These are phyloP conservation scores for Colletotrichum somersetense DNA, from an alignment of 2,329 filamentous ascomycete genomes.

Conservation along the genomic window DNA sequence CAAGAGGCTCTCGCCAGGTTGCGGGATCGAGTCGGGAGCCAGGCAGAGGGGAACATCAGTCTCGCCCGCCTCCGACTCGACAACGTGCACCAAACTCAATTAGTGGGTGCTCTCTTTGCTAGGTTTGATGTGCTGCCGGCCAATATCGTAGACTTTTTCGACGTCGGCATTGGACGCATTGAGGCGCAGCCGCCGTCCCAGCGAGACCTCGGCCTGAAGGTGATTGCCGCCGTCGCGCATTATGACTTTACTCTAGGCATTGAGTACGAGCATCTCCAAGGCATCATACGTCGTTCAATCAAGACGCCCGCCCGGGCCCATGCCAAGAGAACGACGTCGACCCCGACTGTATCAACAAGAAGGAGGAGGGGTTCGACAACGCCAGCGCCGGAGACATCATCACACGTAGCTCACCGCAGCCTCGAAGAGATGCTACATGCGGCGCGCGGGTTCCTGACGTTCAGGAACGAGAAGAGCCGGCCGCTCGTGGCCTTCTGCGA, in stretches of 20 bases:
- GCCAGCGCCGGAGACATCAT: background rate
- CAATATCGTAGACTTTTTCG: constrained; percentile 18
- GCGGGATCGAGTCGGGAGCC: background rate
- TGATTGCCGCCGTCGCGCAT: constrained; percentile 23
- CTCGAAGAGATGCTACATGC: constrained; percentile 27
- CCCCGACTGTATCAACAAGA: background rate
- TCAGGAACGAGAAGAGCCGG: background rate
- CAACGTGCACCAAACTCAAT: constrained; percentile 12
- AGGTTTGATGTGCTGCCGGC: constrained; percentile 2
- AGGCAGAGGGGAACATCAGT: constrained; percentile 10
- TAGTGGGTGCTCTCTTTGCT: background rate
- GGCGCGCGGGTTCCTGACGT: constrained; percentile 1
- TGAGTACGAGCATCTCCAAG: constrained; percentile 3
- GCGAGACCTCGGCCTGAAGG: constrained; percentile 16
- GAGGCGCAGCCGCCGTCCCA: constrained; percentile 1
- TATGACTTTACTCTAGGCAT: background rate
- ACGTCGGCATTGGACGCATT: constrained; percentile 14
- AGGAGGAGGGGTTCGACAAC: background rate
- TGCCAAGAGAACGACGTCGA: constrained; percentile 2
- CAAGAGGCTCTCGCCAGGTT: background rate
- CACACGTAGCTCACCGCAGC: constrained; percentile 20
- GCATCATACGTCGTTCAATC: background rate
- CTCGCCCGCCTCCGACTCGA: constrained; percentile 17
- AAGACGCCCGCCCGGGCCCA: constrained; percentile 7
- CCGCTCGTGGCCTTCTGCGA: constrained; percentile 15